Conservation (phyloP, 768 basidiomycete genomes). For the Termitomyces sp. region DNA sequence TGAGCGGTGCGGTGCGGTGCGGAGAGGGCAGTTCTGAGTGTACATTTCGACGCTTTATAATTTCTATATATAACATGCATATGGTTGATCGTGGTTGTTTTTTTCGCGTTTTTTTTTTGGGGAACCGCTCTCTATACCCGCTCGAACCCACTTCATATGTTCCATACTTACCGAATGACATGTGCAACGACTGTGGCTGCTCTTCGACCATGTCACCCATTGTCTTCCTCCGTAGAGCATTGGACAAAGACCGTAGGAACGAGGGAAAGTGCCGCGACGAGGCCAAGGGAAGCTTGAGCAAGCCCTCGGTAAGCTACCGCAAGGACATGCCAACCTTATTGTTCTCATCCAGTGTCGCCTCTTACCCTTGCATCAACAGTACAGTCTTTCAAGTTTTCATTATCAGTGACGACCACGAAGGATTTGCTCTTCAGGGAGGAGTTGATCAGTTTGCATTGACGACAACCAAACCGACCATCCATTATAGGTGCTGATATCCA, state of each 20-base stretch:
- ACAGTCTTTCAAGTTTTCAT: slow-evolving; percentile 50
- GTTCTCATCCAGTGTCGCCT: slow-evolving; percentile 60
- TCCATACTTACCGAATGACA: too few species aligned
- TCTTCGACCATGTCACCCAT: slow-evolving; percentile 56
- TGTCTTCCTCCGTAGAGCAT: slow-evolving; percentile 55
- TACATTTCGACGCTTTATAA: too few species aligned
- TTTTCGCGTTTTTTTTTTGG: too few species aligned
- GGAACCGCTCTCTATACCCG: too few species aligned
- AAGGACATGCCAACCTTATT: slow-evolving; percentile 47
- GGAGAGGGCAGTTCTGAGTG: too few species aligned
- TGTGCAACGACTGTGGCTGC: slow-evolving; percentile 50
- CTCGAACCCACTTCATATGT: too few species aligned
- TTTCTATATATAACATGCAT: too few species aligned
- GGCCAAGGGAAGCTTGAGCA: slow-evolving; percentile 76
- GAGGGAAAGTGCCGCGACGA: slow-evolving; percentile 21
- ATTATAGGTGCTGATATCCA: slow-evolving; percentile 43
- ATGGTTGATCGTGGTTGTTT: too few species aligned
- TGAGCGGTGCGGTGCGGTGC: too few species aligned
- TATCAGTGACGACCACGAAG: slow-evolving; percentile 67
- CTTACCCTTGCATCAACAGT: slow-evolving; percentile 65
- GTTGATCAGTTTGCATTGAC: slow-evolving; percentile 36
- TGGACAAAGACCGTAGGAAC: slow-evolving; percentile 57
- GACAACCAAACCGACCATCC: slow-evolving; percentile 54
- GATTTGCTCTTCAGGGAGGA: slow-evolving; percentile 55
- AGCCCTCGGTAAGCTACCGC: too few species aligned